phyloP scores from a whole-genome alignment of 768 basidiomycete genomes.

The Tylopilus plumbeoviolaceoides region DNA sequence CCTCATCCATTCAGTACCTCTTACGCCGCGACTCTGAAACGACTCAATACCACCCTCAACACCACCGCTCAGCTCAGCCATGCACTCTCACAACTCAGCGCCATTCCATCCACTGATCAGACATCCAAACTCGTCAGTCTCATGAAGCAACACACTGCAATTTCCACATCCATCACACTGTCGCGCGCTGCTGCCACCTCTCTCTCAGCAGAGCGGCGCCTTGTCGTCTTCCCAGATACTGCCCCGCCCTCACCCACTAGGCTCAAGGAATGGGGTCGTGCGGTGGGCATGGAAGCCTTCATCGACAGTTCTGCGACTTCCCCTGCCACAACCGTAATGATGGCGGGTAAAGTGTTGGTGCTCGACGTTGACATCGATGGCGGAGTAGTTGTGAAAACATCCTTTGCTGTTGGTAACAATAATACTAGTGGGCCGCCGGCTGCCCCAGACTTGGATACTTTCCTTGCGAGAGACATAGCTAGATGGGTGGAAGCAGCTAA shows the following conservation, averaged over 20 bases:
- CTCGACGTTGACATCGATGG: slow-evolving; percentile 65
- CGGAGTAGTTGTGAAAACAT: slow-evolving; percentile 58
- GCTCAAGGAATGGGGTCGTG: slow-evolving; percentile 57
- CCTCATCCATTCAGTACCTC: slow-evolving; percentile 27
- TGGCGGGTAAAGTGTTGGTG: slow-evolving; percentile 79
- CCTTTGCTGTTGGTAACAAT: slow-evolving; percentile 56
- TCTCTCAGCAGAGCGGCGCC: slow-evolving; percentile 19
- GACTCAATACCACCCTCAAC: slow-evolving; percentile 50
- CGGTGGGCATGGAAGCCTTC: slow-evolving; percentile 73
- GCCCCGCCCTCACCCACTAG: slow-evolving; percentile 31
- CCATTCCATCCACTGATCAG: slow-evolving; percentile 43
- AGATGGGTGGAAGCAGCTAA: slow-evolving; percentile 50
- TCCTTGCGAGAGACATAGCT: slow-evolving; percentile 53
- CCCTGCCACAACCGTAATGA: slow-evolving; percentile 48
- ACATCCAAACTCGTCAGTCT: slow-evolving; percentile 67
- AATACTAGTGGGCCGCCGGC: slow-evolving; percentile 45
- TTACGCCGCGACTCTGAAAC: slow-evolving; percentile 18
- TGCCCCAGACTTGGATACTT: slow-evolving; percentile 49
- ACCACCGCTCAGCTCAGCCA: slow-evolving; percentile 49
- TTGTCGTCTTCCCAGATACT: slow-evolving; percentile 27
- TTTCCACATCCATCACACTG: slow-evolving; percentile 24
- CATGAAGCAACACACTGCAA: slow-evolving; percentile 59
- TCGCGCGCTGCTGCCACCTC: slow-evolving; percentile 22
- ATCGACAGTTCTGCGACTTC: slow-evolving; percentile 49
- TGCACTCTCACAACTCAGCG: slow-evolving; percentile 46